phyloP scores from a whole-genome alignment of 108 stramenopile species.

The Skeletonema tropicum region DNA sequence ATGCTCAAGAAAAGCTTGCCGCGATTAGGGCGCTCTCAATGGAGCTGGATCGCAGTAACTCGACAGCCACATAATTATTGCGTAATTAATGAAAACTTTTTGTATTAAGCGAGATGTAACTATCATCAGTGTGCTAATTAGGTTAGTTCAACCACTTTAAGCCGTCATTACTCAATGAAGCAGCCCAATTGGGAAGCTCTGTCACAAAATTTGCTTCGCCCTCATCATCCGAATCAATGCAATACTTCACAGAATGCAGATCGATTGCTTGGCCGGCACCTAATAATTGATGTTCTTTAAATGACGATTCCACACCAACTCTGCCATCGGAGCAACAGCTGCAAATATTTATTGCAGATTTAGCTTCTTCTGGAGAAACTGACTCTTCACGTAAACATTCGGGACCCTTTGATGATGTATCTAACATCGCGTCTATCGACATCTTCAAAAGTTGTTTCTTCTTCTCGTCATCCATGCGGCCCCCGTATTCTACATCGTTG shows the following conservation, averaged over 20 bases:
- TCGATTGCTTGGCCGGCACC: conserved; percentile 72
- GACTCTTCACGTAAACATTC: conserved; percentile 33
- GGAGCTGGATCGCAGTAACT: neutral
- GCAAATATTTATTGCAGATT: conserved; percentile 48
- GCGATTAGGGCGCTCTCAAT: neutral
- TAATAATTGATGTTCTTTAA: conserved; percentile 70
- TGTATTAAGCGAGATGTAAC: too few relatives aligned
- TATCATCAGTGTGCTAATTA: neutral
- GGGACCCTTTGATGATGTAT: neutral
- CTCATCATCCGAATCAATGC: conserved; percentile 9
- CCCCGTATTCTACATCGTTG: conserved; percentile 86
- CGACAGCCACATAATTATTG: neutral
- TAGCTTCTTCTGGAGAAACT: conserved; percentile 34
- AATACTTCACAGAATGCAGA: conserved; percentile 74
- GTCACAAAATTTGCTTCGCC: conserved; percentile 12
- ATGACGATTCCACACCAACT: conserved; percentile 48
- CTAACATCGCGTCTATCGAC: conserved; percentile 16
- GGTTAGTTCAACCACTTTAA: neutral
- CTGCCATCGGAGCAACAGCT: conserved; percentile 46
- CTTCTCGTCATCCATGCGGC: conserved; percentile 12
- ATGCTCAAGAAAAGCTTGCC: neutral
- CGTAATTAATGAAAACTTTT: neutral
- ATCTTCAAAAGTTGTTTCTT: conserved; percentile 2
- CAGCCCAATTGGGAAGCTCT: conserved; percentile 36
- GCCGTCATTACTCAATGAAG: neutral